phyloP scores from a whole-genome alignment of 495 filamentous ascomycete genomes.

The Neurospora hispaniola region DNA sequence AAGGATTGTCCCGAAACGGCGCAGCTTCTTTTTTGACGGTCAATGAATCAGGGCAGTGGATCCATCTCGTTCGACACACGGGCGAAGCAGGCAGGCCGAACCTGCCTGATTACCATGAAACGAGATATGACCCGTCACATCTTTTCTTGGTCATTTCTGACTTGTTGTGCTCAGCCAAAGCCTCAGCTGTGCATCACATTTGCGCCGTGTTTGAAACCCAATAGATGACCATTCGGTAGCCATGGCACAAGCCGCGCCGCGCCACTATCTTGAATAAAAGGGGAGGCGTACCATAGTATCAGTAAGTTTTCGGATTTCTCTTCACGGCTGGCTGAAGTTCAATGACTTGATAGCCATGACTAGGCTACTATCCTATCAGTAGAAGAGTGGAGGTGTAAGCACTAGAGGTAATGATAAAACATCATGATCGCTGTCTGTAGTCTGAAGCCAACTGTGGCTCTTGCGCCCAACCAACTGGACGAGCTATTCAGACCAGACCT shows the following conservation, averaged over 20 bases:
- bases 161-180: not conserved
- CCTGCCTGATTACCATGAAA: not conserved
- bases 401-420: not conserved
- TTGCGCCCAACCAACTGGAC: not conserved
- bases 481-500: not conserved
- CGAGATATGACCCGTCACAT: not conserved
- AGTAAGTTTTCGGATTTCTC: not conserved
- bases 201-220: not conserved
- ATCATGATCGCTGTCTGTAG: not conserved
- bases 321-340: not conserved
- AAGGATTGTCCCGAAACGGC: not conserved
- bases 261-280: not conserved
- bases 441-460: not conserved
- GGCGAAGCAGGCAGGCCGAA: not conserved
- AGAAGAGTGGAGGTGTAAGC: not conserved
- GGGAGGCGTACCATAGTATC: not conserved
- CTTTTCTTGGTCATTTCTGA: not conserved
- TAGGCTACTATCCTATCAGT: not conserved
- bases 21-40: not conserved
- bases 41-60: not conserved
- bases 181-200: not conserved
- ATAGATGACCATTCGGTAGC: not conserved
- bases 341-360: not conserved
- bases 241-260: not conserved
- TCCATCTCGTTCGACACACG: not conserved